Base-by-base conservation (phyloP, 164 flowering plant genomes). In the Vitis amurensis region DNA sequence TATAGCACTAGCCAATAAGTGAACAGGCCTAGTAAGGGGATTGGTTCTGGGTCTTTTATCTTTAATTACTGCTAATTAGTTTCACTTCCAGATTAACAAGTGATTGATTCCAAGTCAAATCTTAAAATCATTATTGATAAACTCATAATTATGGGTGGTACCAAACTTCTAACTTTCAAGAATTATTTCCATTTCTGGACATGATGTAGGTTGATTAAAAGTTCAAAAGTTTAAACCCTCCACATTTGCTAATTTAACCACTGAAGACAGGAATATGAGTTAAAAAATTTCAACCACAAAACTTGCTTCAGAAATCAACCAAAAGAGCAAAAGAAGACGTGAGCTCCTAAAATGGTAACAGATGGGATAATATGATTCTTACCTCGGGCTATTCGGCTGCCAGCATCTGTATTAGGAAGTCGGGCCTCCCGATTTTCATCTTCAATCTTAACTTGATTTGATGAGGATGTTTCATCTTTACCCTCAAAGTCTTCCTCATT, bases 301-400 rank as follows among this genome's bases (percentile, higher is more conserved):
- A 64, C 64, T 61, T 14, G 44, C 12, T 60, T 49, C 4, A 47
- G 66, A 11, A 19, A 30, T 14, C 50, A 30, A 37, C 64, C 10
- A 16, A 8, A 19, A 50, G 50, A n/a, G 47, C 16, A 27, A 7
- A 50, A 17, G 57, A 64, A 50, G 11, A 55, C 3, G 11, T 13
- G 4, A 37, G 44, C 44, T 6, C 37, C 47, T 30, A 29, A 67
- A 67, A 55, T 31, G 7, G 57, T 16, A 15, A 3, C 30, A 55
- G 8, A 14, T n/a, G 11, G 31, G 55, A 66, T 29, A 8, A 57
- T 19, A 1, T 17, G 50, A 69, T 55, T 72, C 88, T 83, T 83
- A 94, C 99, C 95, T 78, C 82, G 83, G 62, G 65, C 67, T 55
- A 74, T 64, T 61, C 82, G 84, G 69, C 17, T 17, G 17, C 17